Base-by-base conservation (phyloP, 2,329 filamentous ascomycete species). In the Acrodontium crateriforme region DNA sequence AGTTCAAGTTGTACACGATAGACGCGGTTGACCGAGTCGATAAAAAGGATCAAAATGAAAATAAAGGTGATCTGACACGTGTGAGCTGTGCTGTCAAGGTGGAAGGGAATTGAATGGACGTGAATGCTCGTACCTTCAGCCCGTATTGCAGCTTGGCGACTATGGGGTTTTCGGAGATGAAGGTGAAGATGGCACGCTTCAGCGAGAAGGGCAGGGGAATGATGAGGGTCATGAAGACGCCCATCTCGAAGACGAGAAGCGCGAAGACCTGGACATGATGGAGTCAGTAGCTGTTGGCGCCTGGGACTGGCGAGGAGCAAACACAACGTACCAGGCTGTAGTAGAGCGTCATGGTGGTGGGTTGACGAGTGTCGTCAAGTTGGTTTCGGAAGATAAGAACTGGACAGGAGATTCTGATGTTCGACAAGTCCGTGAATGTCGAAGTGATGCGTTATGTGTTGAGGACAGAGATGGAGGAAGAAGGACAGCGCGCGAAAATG, bases 11-110 rank as follows among this genome's bases (percentile, higher is more conserved):
- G 87, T 30, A 98, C 89, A 38, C 89, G 81, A 59, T 94, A 98
- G 50, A 98, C 89, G 40, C 89, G 82, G 58, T 78, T 79, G 56
- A 95, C 85, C 53, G 84, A 93, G 63, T 98, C 89, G 48, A 95
- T 72, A 62, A 98, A 98, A 41, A 98, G 77, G 40, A 98, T 93
- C 34, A 95, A 67, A 50, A 98, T 95, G 64, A 98, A 98, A 53
- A 98, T 87, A 55, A 98, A 98, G 2, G 84, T 93, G 32, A 98
- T 98, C 72, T 77, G 38, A 6, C 3, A 6, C 1, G 9, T 16
- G 14, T n/a, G n/a, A n/a, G n/a, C n/a, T n/a, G n/a, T n/a, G 10
- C 9, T 17, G 16, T 37, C 13, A 22, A 26, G 6, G 21, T n/a
- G 5, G 10, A 7, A 14, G n/a, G n/a, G n/a, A n/a, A n/a, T n/a